Evolutionary conservation across 1,284 basidiomycete species (phyloP), one percentile per base, ranked within the genome.

Genomic region (Ceratobasidium papillatum): DNA sequence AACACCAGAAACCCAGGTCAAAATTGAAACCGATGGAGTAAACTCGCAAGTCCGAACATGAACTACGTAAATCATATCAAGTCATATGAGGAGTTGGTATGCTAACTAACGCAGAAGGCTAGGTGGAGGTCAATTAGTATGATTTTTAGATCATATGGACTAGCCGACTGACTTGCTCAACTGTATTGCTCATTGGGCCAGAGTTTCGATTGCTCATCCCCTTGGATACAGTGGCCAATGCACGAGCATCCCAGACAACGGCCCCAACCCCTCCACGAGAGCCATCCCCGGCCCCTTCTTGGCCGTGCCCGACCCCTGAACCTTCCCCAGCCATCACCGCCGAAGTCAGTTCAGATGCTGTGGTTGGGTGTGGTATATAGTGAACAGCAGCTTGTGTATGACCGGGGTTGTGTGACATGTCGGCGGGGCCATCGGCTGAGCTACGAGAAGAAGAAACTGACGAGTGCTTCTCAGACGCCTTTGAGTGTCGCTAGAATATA

Each of bases 321-420:
- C 69, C 58, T 45, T 62, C 69, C 1, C 69, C 69, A 2, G 56
- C 58, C 69, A 62, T 61, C 8, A 62, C 69, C 14, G 69, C 69
- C n/a, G 69, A 73, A 17, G 68, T 71, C 34, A 71, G n/a, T 36
- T 71, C 68, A 2, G 68, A 54, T 32, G 38, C 54, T 3, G 68
- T 71, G 7, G 36, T 34, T 8, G 56, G 68, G 30, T 47, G 38
- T 3, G 68, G 34, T 5, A 47, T 27, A n/a, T 41, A 56, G 41
- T 59, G 51, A 19, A 71, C 68, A 14, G 68, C 68, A 17, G 54
- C 30, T 61, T 71, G 68, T n/a, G 68, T 71, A 61, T 71, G 68
- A 19, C 68, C 54, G 30, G 68, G 68, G 30, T 71, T 73, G 32
- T 73, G 69, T 1, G 69, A 61, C 34, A 73, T 63, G 11, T 45